phyloP scores from a whole-genome alignment of 805 yeast genomes.

The Scheffersomyces spartinae region DNA sequence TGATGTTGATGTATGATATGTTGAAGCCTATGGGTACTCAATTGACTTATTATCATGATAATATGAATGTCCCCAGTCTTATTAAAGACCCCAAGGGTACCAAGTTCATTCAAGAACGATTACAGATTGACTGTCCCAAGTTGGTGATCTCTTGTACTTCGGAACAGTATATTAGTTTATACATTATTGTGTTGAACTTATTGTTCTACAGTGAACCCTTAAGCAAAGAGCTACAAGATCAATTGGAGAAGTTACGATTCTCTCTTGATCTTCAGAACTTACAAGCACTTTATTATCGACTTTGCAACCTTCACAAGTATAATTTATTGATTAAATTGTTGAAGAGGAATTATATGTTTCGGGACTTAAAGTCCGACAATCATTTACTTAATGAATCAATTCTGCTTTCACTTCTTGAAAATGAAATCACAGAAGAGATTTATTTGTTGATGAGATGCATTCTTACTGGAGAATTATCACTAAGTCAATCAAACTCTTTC shows the following conservation, averaged over 20 bases:
- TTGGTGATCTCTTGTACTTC: conserved; percentile 63
- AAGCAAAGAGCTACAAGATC: conserved; percentile 42
- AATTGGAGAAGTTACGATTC: conserved; percentile 53
- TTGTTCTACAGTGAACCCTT: conserved; percentile 68
- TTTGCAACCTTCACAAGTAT: too few species aligned
- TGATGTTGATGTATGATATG: conserved; percentile 50
- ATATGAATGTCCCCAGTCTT: too few species aligned
- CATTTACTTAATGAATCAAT: too few species aligned
- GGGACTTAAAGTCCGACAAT: too few species aligned
- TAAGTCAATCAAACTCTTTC: conserved; percentile 7
- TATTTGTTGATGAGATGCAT: conserved; percentile 24
- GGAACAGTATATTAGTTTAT: conserved; percentile 56
- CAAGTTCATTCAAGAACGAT: conserved; percentile 34
- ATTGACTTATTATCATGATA: too few species aligned
- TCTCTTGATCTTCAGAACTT: conserved; percentile 62
- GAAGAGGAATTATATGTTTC: too few species aligned
- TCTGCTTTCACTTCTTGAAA: too few species aligned
- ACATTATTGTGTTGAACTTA: conserved; percentile 49
- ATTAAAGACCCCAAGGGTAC: neutral
- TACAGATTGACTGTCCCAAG: conserved; percentile 59
- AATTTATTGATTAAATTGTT: too few species aligned
- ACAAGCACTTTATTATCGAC: conserved; percentile 32
- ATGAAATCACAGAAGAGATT: too few species aligned
- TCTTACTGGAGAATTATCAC: conserved; percentile 20
- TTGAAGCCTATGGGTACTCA: too few species aligned